Conservation (phyloP, 139 green algal species). For the Marvania coccoides region DNA sequence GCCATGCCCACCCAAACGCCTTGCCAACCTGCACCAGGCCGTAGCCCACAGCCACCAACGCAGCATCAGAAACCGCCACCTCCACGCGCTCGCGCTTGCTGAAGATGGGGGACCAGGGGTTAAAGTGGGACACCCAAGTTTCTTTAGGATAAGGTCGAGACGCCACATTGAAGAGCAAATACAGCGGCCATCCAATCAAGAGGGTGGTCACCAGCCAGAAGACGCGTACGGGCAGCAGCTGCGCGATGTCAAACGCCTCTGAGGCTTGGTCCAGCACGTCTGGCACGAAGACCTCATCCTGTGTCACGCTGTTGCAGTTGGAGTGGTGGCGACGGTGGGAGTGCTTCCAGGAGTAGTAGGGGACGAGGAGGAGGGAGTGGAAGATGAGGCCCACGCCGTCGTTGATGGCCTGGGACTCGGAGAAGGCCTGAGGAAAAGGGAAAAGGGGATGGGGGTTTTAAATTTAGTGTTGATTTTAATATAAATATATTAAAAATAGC, state of each 20-base stretch:
- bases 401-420: conserved; percentile 49
- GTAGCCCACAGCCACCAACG: conserved; percentile 39
- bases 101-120: conserved; percentile 83
- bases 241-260: conserved; percentile 1
- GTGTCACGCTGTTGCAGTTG: conserved; percentile 67
- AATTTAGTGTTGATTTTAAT: not conserved
- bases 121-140: conserved; percentile 75
- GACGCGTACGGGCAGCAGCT: conserved; percentile 23
- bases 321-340: conserved; percentile 81
- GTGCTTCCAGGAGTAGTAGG: conserved; percentile 91
- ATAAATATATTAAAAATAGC: not conserved
- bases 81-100: conserved; percentile 68
- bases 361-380: conserved; percentile 75
- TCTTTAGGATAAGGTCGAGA: conserved; percentile 49
- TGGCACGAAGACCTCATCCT: conserved; percentile 89
- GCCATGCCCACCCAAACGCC: conserved; percentile 52
- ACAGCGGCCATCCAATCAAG: conserved; percentile 75
- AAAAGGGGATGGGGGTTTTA: not conserved
- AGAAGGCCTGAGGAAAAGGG: conserved; percentile 42
- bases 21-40: conserved; percentile 35
- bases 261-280: conserved; percentile 7
- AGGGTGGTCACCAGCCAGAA: conserved; percentile 48
- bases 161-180: conserved; percentile 69
- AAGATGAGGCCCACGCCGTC: conserved; percentile 72
- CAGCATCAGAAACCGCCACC: conserved; percentile 52